Conservation (phyloP, 2,329 filamentous ascomycete genomes). For the Venturia aucupariae region DNA sequence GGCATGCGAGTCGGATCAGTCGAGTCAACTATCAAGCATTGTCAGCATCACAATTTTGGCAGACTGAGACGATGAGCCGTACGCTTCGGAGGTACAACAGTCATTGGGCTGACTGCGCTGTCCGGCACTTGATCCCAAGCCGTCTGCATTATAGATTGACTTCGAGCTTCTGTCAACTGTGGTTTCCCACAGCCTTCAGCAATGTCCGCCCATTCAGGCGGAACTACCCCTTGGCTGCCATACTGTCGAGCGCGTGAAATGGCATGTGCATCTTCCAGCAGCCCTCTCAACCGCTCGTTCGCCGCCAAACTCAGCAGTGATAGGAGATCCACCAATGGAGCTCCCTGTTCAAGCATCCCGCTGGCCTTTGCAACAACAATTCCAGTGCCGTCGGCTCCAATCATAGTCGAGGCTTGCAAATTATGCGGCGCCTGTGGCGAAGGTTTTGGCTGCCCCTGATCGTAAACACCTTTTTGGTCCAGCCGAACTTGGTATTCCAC, state of each 20-base stretch:
- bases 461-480: conserved; percentile 47
- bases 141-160: conserved; percentile 29
- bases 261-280: conserved; percentile 68
- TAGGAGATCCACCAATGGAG: conserved; percentile 70
- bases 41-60: conserved; percentile 10
- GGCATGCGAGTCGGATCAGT: conserved; percentile 33
- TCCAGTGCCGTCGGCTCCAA: conserved; percentile 52
- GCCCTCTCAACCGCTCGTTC: conserved; percentile 64
- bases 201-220: conserved; percentile 64
- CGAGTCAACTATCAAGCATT: conserved; percentile 19
- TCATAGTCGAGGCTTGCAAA: conserved; percentile 39
- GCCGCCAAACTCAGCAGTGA: conserved; percentile 74
- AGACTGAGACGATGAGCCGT: conserved; percentile 25
- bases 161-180: conserved; percentile 27
- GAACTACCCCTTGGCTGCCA: conserved; percentile 70
- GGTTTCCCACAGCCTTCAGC: conserved; percentile 45
- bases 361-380: conserved; percentile 55
- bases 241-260: conserved; percentile 63
- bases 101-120: conserved; percentile 44
- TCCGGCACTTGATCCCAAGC: conserved; percentile 35
- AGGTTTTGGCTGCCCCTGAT: conserved; percentile 21
- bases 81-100: conserved; percentile 51
- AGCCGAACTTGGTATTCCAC: conserved; percentile 50
- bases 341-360: conserved; percentile 14
- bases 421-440: conserved; percentile 40